phyloP scores from a whole-genome alignment of 306 rosid genomes.

The Rubus idaeus region DNA sequence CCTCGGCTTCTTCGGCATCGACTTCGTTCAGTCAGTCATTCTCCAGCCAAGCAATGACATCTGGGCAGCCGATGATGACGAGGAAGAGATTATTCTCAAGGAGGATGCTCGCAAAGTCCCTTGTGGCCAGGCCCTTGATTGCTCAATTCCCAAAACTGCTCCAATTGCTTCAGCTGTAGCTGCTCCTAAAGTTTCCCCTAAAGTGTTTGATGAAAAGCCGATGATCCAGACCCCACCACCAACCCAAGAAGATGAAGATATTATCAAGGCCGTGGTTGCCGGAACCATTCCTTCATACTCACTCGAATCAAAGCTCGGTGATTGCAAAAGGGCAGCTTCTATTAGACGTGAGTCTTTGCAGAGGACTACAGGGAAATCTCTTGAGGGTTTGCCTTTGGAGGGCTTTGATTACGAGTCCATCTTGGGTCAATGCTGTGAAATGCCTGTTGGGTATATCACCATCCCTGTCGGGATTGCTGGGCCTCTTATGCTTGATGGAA shows the following conservation, averaged over 20 bases:
- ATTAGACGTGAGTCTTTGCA: constrained; percentile 65
- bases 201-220: constrained; percentile 17
- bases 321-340: constrained; percentile 59
- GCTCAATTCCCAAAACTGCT: constrained; percentile 26
- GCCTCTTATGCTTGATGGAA: constrained; percentile 68
- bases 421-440: constrained; percentile 89
- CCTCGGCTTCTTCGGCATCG: constrained; percentile 74
- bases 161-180: constrained; percentile 19
- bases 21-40: constrained; percentile 54
- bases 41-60: constrained; percentile 51
- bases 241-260: constrained; percentile 52
- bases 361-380: constrained; percentile 46
- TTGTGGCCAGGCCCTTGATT: constrained; percentile 44
- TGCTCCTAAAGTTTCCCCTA: not conserved
- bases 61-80: constrained; percentile 57
- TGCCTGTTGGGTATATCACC: constrained; percentile 81
- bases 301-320: constrained; percentile 62
- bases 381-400: constrained; percentile 56
- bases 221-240: constrained; percentile 6
- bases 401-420: constrained; percentile 74
- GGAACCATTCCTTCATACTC: constrained; percentile 65
- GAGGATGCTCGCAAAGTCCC: constrained; percentile 49
- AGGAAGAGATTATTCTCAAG: constrained; percentile 31
- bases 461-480: constrained; percentile 92
- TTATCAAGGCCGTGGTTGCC: constrained; percentile 50